These are phyloP conservation scores for Hydrangea macrophylla DNA, from an alignment of 148 eudicot genomes.

Conservation along the genomic window DNA sequence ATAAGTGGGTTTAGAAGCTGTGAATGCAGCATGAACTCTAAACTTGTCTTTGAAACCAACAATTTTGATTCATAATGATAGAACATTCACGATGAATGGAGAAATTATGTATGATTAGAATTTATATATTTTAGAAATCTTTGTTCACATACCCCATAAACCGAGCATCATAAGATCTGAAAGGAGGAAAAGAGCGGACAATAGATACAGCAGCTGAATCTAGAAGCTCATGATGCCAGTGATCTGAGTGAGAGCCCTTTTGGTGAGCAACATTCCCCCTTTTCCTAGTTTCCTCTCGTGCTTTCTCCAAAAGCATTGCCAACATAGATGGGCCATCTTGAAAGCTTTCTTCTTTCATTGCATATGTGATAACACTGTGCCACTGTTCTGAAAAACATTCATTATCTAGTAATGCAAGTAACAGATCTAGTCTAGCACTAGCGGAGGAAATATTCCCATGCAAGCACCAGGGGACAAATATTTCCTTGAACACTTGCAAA, in stretches of 20 bases:
- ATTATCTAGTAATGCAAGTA: slow-evolving; percentile 71
- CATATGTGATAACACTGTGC: slow-evolving; percentile 55
- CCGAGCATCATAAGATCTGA: slow-evolving; percentile 37
- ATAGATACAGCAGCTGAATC: slow-evolving; percentile 64
- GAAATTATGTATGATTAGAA: background rate
- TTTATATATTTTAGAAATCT: background rate
- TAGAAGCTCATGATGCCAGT: slow-evolving; percentile 73
- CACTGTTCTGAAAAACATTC: slow-evolving; percentile 74
- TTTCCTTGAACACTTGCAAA: slow-evolving; percentile 56
- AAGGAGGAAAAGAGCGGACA: slow-evolving; percentile 32
- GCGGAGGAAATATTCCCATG: slow-evolving; percentile 40
- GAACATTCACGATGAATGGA: background rate
- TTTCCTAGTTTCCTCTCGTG: slow-evolving; percentile 33
- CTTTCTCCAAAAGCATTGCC: slow-evolving; percentile 65
- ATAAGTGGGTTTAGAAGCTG: too few relatives aligned
- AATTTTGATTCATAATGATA: background rate
- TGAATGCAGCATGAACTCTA: too few relatives aligned
- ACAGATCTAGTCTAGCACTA: slow-evolving; percentile 64
- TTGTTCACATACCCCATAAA: slow-evolving; percentile 53
- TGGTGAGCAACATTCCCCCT: slow-evolving; percentile 4
- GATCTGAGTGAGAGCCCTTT: slow-evolving; percentile 22
- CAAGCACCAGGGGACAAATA: slow-evolving; percentile 78
- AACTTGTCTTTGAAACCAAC: too few relatives aligned
- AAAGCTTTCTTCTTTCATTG: slow-evolving; percentile 27
- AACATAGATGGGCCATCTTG: slow-evolving; percentile 28